Percentiles rank a stretch among this genome's conserved stretches.
Conservation (phyloP, 2,329 filamentous ascomycete genomes). For the Trichoderma pleuroti region DNA sequence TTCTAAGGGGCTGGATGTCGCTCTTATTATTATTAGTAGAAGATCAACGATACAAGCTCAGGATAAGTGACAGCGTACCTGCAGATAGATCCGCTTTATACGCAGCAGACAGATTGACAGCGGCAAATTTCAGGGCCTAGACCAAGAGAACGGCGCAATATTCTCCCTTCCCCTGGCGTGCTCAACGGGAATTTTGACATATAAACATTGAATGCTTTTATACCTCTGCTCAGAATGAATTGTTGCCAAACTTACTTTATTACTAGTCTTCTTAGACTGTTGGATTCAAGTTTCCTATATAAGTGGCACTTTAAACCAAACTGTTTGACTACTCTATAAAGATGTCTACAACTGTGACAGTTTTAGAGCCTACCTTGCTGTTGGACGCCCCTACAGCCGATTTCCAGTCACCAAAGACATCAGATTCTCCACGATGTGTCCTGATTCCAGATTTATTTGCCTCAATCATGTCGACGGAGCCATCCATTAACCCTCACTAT, state of each 20-base stretch:
- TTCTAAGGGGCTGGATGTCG: not conserved
- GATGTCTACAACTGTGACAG: not conserved
- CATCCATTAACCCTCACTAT: not conserved
- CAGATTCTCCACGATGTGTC: not conserved
- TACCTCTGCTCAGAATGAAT: not conserved
- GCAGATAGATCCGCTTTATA: not conserved
- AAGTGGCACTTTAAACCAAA: not conserved
- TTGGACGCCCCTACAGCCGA: not conserved
- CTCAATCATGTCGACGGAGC: not conserved
- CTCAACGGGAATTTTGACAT: not conserved
- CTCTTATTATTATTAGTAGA: not conserved
- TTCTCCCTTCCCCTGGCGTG: not conserved
- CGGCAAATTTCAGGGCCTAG: not conserved
- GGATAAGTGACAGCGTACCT: not conserved
- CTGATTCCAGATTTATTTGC: not conserved
- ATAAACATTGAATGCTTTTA: not conserved
- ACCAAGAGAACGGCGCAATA: not conserved
- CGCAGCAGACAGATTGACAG: not conserved
- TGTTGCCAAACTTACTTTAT: not conserved
- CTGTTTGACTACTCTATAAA: not conserved
- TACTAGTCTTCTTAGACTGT: not conserved
- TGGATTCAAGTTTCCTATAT: not conserved
- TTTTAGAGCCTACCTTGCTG: not conserved
- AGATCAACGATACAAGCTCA: not conserved
- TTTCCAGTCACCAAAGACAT: not conserved